Evolutionary conservation across 805 yeast species (phyloP).

Genomic region (Pichia insulana): DNA sequence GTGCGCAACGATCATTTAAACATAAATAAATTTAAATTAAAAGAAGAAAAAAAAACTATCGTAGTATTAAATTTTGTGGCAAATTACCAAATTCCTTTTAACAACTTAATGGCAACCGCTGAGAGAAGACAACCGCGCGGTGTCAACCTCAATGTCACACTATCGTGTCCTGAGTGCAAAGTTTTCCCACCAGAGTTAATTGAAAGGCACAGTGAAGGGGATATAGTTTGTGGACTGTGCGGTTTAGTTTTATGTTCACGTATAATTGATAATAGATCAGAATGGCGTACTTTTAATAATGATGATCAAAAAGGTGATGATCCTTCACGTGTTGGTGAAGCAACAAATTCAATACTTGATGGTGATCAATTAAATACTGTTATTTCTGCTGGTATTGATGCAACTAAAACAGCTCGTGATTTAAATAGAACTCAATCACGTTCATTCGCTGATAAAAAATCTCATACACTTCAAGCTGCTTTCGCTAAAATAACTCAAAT

Average conservation of each 20-base stretch:
- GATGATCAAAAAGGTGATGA: slow-evolving; percentile 98
- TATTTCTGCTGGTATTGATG: slow-evolving; percentile 82
- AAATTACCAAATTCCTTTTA: background rate
- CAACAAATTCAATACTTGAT: slow-evolving; percentile 84
- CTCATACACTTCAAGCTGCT: slow-evolving; percentile 80
- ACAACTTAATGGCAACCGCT: slow-evolving; percentile 10
- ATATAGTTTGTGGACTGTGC: slow-evolving; percentile 96
- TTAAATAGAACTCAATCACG: slow-evolving; percentile 83
- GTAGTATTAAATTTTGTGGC: too few relatives aligned
- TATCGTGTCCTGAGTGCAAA: slow-evolving; percentile 94
- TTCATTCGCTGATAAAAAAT: slow-evolving; percentile 78
- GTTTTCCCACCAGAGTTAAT: slow-evolving; percentile 92
- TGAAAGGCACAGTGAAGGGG: slow-evolving; percentile 95
- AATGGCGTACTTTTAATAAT: slow-evolving; percentile 97
- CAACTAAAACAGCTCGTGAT: slow-evolving; percentile 80
- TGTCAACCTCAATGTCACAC: slow-evolving; percentile 78
- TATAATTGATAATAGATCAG: slow-evolving; percentile 90
- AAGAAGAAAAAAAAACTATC: too few relatives aligned
- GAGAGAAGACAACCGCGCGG: slow-evolving; percentile 32
- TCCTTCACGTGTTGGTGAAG: slow-evolving; percentile 99
- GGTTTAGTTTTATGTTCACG: slow-evolving; percentile 89
- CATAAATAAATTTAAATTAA: too few relatives aligned
- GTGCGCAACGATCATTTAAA: background rate
- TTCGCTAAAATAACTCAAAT: slow-evolving; percentile 86
- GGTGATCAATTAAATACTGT: slow-evolving; percentile 88